Evolutionary conservation across 768 basidiomycete species (phyloP).

Genomic region (Hericium coralloides): DNA sequence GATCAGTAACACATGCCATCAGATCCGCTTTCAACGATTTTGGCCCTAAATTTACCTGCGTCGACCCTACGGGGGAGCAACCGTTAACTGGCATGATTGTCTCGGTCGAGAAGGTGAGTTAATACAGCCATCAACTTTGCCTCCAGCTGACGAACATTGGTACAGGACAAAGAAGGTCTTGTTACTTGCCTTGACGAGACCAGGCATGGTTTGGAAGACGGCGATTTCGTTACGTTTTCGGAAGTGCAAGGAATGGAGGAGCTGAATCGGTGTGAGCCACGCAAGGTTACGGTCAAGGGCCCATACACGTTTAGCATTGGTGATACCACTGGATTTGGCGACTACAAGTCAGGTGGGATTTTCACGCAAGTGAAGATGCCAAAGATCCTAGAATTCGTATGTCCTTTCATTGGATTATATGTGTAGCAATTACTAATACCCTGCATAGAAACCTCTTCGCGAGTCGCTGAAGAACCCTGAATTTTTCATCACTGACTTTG

Average conservation of each 20-base stretch:
- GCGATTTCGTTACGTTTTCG: constrained; percentile 92
- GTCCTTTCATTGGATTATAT: constrained; percentile 22
- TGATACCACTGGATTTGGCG: constrained; percentile 69
- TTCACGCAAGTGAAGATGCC: constrained; percentile 99
- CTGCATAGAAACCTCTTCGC: constrained; percentile 77
- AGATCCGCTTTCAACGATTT: constrained; percentile 97
- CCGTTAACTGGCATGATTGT: constrained; percentile 93
- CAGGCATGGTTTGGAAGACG: constrained; percentile 96
- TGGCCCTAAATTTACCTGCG: constrained; percentile 87
- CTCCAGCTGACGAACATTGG: not conserved
- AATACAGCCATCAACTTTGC: not conserved
- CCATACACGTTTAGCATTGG: constrained; percentile 98
- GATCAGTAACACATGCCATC: not conserved
- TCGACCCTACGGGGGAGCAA: constrained; percentile 97
- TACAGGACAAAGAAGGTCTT: constrained; percentile 76
- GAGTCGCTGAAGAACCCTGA: constrained; percentile 80
- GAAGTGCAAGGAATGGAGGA: constrained; percentile 95
- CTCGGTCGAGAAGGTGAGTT: constrained; percentile 71
- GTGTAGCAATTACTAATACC: not conserved
- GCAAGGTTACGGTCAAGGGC: constrained; percentile 89
- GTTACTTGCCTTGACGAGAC: constrained; percentile 97
- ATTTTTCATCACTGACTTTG: constrained; percentile 91
- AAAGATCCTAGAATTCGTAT: constrained; percentile 86
- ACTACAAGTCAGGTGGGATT: constrained; percentile 83
- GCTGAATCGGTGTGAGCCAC: constrained; percentile 83